Base-by-base conservation (phyloP, 257 asterid genomes). In the Nicotiana otophora region DNA sequence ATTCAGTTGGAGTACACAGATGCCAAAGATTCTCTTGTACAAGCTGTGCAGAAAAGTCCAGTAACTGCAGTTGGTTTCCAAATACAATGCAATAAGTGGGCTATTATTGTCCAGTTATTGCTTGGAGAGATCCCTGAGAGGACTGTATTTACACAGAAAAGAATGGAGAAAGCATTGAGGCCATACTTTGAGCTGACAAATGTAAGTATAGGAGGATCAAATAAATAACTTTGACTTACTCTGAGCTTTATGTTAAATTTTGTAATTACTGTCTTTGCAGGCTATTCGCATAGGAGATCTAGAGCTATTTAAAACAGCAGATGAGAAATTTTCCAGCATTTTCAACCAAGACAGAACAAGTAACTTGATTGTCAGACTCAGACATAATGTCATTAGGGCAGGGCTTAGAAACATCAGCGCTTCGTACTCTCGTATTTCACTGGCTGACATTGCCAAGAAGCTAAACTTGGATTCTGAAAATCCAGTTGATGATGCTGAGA, bases 121-220 rank as follows among this genome's bases (percentile, higher is more conserved):
- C 97, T 92, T 10, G 98, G 98, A 58, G 98, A 93, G 90, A 93
- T 93, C 82, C 98, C 97, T n/a, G 94, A 93, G 85, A 90, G 97
- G 86, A 92, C 93, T 65, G 88, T 91, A 78, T 93, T 92, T 81
- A 88, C 92, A 95, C 98, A 93, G 90, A 92, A 90, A 84, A 93
- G 93, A 72, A 92, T 92, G 97, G 94, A 90, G 63, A 93, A 89
- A 76, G 90, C 98, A 31, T 86, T 93, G 82, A 86, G 95, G 85
- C 97, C 98, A 58, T 93, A 93, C 89, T 92, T 90, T 63, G 98
- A 92, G 90, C 95, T 93, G 67, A 92, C 98, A 55, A 91, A 92
- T 83, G 98, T 93, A 87, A 88, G 97, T 85, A 23, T 10, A 23
- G 42, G 30, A 34, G 80, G 65, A 70, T 16, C 63, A 72, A 9